phyloP scores from a whole-genome alignment of 1,139 yeast species.

The Pichia sp. region DNA sequence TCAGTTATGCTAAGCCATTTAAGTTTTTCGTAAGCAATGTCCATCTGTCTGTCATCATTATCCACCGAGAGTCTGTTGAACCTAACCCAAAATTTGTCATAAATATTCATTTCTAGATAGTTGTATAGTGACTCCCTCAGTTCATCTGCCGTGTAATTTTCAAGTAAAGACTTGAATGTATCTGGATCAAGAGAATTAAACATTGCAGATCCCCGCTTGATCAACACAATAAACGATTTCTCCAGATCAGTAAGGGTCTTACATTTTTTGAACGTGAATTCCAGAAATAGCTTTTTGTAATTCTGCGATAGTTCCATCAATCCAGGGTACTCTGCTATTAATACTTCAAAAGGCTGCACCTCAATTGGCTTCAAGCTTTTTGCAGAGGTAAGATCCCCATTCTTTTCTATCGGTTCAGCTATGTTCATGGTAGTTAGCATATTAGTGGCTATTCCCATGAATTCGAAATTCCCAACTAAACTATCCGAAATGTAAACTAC shows the following conservation, averaged over 20 bases:
- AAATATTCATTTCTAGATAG: conserved; percentile 65
- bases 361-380: background rate
- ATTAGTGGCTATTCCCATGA: conserved; percentile 1
- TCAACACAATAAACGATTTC: conserved; percentile 33
- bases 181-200: conserved; percentile 28
- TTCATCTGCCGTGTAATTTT: conserved; percentile 43
- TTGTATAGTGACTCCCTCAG: conserved; percentile 55
- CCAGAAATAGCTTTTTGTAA: conserved; percentile 7
- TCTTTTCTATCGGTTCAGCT: background rate
- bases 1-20: conserved; percentile 65
- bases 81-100: conserved; percentile 59
- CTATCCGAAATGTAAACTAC: conserved; percentile 51
- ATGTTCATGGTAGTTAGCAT: background rate
- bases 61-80: conserved; percentile 34
- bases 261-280: conserved; percentile 22
- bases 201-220: conserved; percentile 38
- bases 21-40: conserved; percentile 40
- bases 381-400: background rate
- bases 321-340: conserved; percentile 1
- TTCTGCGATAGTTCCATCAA: conserved; percentile 3
- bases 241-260: conserved; percentile 34
- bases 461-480: conserved; percentile 38
- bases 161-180: conserved; percentile 11
- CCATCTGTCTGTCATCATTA: conserved; percentile 30
- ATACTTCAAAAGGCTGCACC: conserved; percentile 1